Evolutionary conservation across 768 basidiomycete species (phyloP), one percentile per base, ranked within the genome.

Genomic region (Leccinellum albellum): DNA sequence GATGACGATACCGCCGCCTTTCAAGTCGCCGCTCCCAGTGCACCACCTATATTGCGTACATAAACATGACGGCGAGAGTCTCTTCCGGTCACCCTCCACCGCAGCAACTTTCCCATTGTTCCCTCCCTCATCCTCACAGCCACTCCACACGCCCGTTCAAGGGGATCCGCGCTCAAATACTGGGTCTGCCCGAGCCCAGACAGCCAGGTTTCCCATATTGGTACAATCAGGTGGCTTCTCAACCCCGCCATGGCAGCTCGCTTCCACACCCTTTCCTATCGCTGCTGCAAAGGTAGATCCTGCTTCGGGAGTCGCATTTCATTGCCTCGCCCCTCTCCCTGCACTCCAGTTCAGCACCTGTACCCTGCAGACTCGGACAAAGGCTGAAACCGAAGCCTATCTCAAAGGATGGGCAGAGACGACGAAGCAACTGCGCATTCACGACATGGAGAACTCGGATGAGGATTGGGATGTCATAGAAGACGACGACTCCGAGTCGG

Each of bases 121-220:
- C 56, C 72, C 80, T 4, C 56, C 76, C 6, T 76, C 79, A 1
- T 62, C 73, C 1, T 78, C 81, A 9, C 77, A 77, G 49, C 79
- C 84, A 8, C 78, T 85, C n/a, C 75, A 79, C 8, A 87, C 86
- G 0, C 86, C 86, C 0, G 76, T 85, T 13, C 87, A 83, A 66
- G 77, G 79, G 58, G 64, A 69, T n/a, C 70, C 76, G 32, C 75
- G 75, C 20, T 57, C n/a, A 68, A 26, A 71, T 72, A 67, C 70
- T 54, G 80, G 79, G 37, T 67, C 79, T 77, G 0, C 74, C 84
- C 45, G 75, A 69, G 50, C 59, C 63, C 1, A 70, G 61, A 47
- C 70, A 61, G n/a, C 61, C 69, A 53, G 44, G 62, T 17, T 66
- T 49, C 12, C 20, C 57, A 1, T 85, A 6, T 71, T 67, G 1